Percentiles rank a stretch among this genome's conserved stretches.
Evolutionary conservation across 352 stramenopile species (phyloP).

Genomic region (Phytophthora idaei): DNA sequence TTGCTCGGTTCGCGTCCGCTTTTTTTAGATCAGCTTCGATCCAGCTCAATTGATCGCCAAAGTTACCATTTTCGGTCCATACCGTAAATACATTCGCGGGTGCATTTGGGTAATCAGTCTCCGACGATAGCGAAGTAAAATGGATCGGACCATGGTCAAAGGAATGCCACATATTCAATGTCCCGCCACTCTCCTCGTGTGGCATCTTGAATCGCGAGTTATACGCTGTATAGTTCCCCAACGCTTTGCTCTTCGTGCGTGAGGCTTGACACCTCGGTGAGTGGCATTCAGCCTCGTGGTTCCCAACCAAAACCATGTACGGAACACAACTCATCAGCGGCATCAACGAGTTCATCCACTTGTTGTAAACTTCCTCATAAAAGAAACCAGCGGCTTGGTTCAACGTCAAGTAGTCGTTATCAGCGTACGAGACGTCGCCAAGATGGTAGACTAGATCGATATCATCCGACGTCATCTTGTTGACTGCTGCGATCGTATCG

Average conservation of each 20-base stretch:
- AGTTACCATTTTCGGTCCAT: not conserved
- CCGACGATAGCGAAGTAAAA: not conserved
- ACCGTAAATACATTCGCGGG: not conserved
- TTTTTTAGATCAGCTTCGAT: conserved; percentile 1
- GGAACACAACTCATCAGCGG: not conserved
- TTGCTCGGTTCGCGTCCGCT: not conserved
- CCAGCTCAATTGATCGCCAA: not conserved
- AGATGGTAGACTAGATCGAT: conserved; percentile 2
- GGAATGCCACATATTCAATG: conserved; percentile 1
- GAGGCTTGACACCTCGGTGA: not conserved
- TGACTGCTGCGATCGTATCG: not conserved
- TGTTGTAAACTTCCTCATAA: conserved; percentile 3
- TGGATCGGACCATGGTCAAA: conserved; percentile 1
- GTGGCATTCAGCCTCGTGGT: not conserved
- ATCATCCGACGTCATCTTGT: not conserved
- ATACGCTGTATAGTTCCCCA: not conserved
- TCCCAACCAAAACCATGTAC: conserved; percentile 1
- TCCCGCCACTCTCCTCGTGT: not conserved
- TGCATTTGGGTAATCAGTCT: not conserved
- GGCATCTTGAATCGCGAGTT: not conserved
- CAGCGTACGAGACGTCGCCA: not conserved
- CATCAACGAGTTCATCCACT: conserved; percentile 1
- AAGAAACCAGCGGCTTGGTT: not conserved
- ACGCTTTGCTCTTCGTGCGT: not conserved
- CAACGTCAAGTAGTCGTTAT: not conserved